Percentiles rank a stretch among this genome's conserved stretches.
These are phyloP conservation scores for Suillus fuscotomentosus DNA, from an alignment of 768 basidiomycete species.

Conservation along the genomic window DNA sequence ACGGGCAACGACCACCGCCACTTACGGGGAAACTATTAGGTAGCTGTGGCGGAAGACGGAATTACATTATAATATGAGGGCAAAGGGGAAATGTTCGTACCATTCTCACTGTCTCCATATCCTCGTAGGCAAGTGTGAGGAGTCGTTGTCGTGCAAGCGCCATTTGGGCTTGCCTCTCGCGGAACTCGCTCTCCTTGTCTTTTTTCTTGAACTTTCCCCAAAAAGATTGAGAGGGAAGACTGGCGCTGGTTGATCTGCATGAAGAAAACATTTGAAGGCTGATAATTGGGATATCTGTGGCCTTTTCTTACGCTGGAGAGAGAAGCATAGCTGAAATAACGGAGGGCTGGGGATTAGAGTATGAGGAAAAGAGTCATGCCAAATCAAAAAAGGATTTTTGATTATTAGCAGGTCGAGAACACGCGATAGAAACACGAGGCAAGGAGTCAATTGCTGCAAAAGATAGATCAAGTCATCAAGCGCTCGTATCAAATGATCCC, in stretches of 20 bases:
- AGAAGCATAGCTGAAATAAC: constrained; percentile 57
- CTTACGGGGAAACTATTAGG: constrained; percentile 66
- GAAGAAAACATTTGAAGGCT: constrained; percentile 34
- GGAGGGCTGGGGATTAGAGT: constrained; percentile 18
- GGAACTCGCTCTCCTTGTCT: constrained; percentile 63
- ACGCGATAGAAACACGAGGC: constrained; percentile 66
- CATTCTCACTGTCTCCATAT: constrained; percentile 85
- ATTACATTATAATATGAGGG: constrained; percentile 13
- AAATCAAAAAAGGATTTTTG: constrained; percentile 25
- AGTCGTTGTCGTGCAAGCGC: constrained; percentile 72
- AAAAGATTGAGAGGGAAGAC: constrained; percentile 48
- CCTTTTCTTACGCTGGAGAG: constrained; percentile 70
- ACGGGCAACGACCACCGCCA: background rate
- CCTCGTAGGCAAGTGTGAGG: constrained; percentile 77
- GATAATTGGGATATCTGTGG: constrained; percentile 19
- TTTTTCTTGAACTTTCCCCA: constrained; percentile 71
- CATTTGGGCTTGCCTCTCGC: constrained; percentile 56
- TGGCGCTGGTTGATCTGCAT: constrained; percentile 64
- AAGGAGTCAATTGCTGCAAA: constrained; percentile 12
- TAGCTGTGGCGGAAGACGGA: constrained; percentile 42
- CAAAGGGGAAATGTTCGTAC: constrained; percentile 33
- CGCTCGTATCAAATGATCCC: background rate
- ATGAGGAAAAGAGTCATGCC: constrained; percentile 28
- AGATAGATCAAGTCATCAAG: constrained; percentile 5
- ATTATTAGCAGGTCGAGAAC: constrained; percentile 19